These are phyloP conservation scores for Xylaria polymorpha DNA, from an alignment of 2,329 filamentous ascomycete species.

Conservation along the genomic window DNA sequence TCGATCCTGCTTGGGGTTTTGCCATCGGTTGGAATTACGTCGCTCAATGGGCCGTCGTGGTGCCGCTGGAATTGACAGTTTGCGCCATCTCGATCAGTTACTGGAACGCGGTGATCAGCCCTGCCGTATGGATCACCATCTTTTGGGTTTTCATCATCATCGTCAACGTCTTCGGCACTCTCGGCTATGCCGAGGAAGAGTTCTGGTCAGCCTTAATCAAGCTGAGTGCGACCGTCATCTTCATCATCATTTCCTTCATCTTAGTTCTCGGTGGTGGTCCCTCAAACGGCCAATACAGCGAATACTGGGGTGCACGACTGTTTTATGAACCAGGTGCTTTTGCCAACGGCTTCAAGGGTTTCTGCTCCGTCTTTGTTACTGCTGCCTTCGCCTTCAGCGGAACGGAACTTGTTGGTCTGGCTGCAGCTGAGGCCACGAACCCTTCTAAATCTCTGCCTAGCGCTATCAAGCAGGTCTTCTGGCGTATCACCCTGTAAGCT, in stretches of 20 bases:
- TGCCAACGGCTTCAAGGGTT: slow-evolving; percentile 78
- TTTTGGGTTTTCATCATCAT: slow-evolving; percentile 64
- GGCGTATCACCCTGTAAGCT: slow-evolving; percentile 62
- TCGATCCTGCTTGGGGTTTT: slow-evolving; percentile 62
- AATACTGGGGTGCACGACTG: slow-evolving; percentile 63
- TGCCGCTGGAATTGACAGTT: slow-evolving; percentile 62
- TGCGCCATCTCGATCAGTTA: slow-evolving; percentile 61
- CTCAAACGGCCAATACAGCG: slow-evolving; percentile 55
- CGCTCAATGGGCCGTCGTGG: slow-evolving; percentile 60
- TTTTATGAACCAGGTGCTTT: slow-evolving; percentile 69
- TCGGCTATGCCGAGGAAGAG: slow-evolving; percentile 69
- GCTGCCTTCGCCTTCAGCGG: slow-evolving; percentile 79
- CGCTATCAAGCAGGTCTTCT: slow-evolving; percentile 83
- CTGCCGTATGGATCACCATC: slow-evolving; percentile 66
- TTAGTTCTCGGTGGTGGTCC: slow-evolving; percentile 71
- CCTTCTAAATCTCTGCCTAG: slow-evolving; percentile 79
- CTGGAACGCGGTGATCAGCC: slow-evolving; percentile 59
- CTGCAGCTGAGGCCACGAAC: slow-evolving; percentile 76
- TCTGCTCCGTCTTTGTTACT: slow-evolving; percentile 78
- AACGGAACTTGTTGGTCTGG: slow-evolving; percentile 79
- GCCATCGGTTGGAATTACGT: slow-evolving; percentile 60
- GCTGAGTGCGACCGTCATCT: slow-evolving; percentile 67
- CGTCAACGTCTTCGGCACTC: slow-evolving; percentile 67
- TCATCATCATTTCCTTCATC: slow-evolving; percentile 72
- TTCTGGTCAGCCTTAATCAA: slow-evolving; percentile 69